Conservation (phyloP, 352 stramenopile species). For the Peronospora belbahrii region DNA sequence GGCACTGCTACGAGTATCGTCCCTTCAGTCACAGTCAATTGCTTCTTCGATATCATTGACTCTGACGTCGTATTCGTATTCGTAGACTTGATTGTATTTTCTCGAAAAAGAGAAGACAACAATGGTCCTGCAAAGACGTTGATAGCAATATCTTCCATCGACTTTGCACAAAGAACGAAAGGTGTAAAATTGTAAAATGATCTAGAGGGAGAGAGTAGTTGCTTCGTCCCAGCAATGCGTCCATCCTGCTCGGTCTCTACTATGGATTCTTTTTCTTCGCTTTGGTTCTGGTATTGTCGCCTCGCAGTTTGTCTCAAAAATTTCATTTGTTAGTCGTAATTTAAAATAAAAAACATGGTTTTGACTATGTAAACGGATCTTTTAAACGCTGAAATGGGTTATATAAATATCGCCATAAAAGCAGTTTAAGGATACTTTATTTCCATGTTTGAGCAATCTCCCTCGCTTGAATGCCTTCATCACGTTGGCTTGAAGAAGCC, state of each 20-base stretch:
- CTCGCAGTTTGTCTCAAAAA: constrained; percentile 16
- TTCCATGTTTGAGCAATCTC: too few relatives aligned
- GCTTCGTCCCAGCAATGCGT: constrained; percentile 7
- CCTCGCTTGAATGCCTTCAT: neutral
- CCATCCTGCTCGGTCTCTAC: neutral
- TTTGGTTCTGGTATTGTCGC: constrained; percentile 2
- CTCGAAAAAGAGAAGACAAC: constrained; percentile 4
- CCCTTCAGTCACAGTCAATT: constrained; percentile 17
- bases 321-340: neutral
- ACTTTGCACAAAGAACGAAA: too few relatives aligned
- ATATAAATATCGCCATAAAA: too few relatives aligned
- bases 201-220: too few relatives aligned
- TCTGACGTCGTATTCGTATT: constrained; percentile 1
- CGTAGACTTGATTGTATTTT: too few relatives aligned
- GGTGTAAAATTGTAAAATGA: too few relatives aligned
- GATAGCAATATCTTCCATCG: constrained; percentile 2
- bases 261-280: constrained; percentile 25
- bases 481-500: too few relatives aligned
- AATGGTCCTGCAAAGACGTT: constrained; percentile 11
- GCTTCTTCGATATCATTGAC: constrained; percentile 15
- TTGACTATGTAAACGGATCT: too few relatives aligned
- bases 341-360: too few relatives aligned
- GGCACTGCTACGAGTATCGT: constrained; percentile 31
- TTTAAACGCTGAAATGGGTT: too few relatives aligned
- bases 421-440: too few relatives aligned